phyloP scores from a whole-genome alignment of 257 asterid species.

The Rehmannia glutinosa region DNA sequence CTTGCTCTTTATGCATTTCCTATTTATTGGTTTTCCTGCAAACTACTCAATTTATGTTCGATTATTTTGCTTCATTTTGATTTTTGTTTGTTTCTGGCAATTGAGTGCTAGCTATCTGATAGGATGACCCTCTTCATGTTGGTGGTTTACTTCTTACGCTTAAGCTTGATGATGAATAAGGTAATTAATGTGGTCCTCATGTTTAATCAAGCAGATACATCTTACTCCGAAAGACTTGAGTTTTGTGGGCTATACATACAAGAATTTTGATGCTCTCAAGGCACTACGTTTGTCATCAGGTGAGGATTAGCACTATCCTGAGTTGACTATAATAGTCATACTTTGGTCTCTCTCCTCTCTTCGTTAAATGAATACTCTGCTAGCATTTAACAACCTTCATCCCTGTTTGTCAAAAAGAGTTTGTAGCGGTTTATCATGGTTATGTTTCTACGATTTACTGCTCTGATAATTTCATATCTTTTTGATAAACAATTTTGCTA shows the following conservation, averaged over 20 bases:
- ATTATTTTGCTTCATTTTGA: constrained; percentile 4
- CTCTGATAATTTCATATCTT: no score
- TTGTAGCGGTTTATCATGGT: no score
- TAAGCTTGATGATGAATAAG: constrained; percentile 18
- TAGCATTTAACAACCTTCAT: no score
- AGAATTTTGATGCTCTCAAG: constrained; percentile 91
- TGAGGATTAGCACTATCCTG: constrained; percentile 20
- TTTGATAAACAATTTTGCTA: no score
- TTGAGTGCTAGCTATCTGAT: no score
- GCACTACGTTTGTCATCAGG: constrained; percentile 71
- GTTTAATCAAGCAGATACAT: constrained; percentile 37
- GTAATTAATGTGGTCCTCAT: constrained; percentile 21
- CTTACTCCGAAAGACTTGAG: constrained; percentile 75
- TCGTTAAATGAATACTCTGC: no score
- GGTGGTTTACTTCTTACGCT: constrained; percentile 9
- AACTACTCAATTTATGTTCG: neutral
- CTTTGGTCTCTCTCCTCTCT: neutral
- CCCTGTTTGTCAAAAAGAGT: no score
- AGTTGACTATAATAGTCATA: neutral
- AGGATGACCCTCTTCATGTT: constrained; percentile 7
- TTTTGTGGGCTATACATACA: constrained; percentile 92
- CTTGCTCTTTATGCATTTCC: constrained; percentile 3
- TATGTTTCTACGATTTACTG: no score
- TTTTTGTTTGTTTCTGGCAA: constrained; percentile 11
- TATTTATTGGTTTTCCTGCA: neutral